Base-by-base conservation (phyloP, 75 land plant genomes). In the Isoetes taiwanensis region DNA sequence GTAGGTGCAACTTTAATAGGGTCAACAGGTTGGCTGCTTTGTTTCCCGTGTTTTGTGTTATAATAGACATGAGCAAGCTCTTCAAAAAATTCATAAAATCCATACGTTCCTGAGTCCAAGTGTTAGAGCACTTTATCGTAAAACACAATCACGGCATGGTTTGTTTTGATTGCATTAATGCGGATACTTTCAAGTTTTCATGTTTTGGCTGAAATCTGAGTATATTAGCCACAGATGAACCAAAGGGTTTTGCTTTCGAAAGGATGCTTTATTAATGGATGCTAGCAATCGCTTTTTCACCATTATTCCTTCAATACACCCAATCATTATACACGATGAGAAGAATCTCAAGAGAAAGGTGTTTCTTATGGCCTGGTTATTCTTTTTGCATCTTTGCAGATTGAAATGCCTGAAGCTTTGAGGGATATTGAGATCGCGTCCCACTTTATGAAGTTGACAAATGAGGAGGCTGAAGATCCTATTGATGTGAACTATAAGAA, bases 221-320 rank as follows among this genome's bases (percentile, higher is more conserved):
- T 57, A 27, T 93, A 32, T 57, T 93, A 43, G 59, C 43, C 2
- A 61, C 2, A 29, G 58, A 34, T 59, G 57, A 64, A 0, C 19
- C 52, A 40, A 68, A 69, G n/a, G n/a, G n/a, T n/a, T n/a, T 48
- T 59, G 61, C 35, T 59, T 75, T 19, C 33, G 68, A 27, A 79
- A 75, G 58, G 81, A 87, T 32, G 80, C 80, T 54, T 59, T 81
- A 42, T 69, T 93, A 24, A 38, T 86, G 57, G 90, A 81, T 73
- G 96, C 90, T 30, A 93, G 98, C 78, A 93, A 93, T 64, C 77
- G 90, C 0, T 93, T 93, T 66, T 87, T 87, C 70, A 93, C 98
- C 11, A 52, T 93, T 27, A 85, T 93, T 35, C 98, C 98, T 30
- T 76, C 96, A 23, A 75, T 88, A 66, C 98, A 93, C 63, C 98